These are phyloP conservation scores for Trametes cubensis DNA, from an alignment of 768 basidiomycete species.

Conservation along the genomic window DNA sequence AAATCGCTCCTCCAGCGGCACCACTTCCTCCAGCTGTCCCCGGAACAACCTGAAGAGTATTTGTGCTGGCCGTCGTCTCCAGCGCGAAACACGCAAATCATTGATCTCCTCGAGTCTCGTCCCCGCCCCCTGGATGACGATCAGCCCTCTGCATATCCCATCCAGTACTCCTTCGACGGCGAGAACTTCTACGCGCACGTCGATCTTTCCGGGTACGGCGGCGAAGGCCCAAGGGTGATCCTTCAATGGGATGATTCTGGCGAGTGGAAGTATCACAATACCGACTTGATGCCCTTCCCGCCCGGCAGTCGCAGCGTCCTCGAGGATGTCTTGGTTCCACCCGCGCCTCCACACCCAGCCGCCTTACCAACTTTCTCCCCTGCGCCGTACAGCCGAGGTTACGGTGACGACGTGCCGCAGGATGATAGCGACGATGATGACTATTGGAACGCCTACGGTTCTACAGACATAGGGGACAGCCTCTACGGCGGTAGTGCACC, in stretches of 20 bases:
- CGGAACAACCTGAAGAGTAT: slow-evolving; percentile 55
- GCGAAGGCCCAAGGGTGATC: slow-evolving; percentile 55
- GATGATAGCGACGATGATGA: slow-evolving; percentile 48
- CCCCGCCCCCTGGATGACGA: slow-evolving; percentile 34
- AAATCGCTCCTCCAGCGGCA: slow-evolving; percentile 63
- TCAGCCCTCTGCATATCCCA: slow-evolving; percentile 33
- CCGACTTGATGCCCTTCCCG: slow-evolving; percentile 73
- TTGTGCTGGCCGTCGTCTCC: slow-evolving; percentile 65
- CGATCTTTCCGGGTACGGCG: slow-evolving; percentile 30
- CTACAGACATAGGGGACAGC: slow-evolving; percentile 35
- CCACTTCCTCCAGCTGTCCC: slow-evolving; percentile 58
- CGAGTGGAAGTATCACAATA: slow-evolving; percentile 74
- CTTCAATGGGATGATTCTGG: slow-evolving; percentile 64
- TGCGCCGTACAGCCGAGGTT: slow-evolving; percentile 5
- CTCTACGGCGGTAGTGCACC: slow-evolving; percentile 28
- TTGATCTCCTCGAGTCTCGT: slow-evolving; percentile 49
- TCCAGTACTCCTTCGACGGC: slow-evolving; percentile 48
- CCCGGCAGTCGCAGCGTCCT: slow-evolving; percentile 37
- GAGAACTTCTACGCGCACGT: slow-evolving; percentile 62
- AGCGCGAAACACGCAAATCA: slow-evolving; percentile 35
- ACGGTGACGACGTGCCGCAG: slow-evolving; percentile 29
- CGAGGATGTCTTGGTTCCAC: slow-evolving; percentile 35
- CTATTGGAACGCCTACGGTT: slow-evolving; percentile 72
- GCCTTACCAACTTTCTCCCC: slow-evolving; percentile 3
- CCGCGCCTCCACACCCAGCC: slow-evolving; percentile 30